Evolutionary conservation across 2,329 filamentous ascomycete species (phyloP).

Genomic region (Dothiorella sarmentorum): DNA sequence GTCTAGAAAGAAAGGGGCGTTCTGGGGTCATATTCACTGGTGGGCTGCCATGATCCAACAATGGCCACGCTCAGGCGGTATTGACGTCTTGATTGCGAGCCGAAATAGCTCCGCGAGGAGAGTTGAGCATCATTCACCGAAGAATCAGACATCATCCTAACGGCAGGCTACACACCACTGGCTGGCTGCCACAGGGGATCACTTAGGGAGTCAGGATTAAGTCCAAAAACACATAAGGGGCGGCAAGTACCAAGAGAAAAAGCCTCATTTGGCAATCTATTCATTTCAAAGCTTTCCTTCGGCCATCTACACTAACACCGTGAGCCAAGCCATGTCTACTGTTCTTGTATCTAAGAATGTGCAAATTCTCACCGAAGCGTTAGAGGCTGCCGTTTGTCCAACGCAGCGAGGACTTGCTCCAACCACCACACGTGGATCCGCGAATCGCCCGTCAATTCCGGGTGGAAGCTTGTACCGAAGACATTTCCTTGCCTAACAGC

Average conservation of each 20-base stretch:
- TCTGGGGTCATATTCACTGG: not conserved
- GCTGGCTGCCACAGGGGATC: not conserved
- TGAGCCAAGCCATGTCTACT: not conserved
- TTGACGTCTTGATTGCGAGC: not conserved
- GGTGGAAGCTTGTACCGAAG: conserved; percentile 93
- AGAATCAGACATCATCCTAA: not conserved
- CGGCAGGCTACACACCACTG: not conserved
- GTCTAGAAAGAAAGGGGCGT: not conserved
- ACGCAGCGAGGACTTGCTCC: conserved; percentile 55
- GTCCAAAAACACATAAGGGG: not conserved
- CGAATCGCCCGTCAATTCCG: conserved; percentile 82
- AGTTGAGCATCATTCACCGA: not conserved
- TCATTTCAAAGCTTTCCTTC: not conserved
- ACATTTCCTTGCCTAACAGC: conserved; percentile 89
- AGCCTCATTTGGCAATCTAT: conserved; percentile 3
- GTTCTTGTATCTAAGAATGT: not conserved
- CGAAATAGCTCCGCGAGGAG: not conserved
- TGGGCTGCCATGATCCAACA: not conserved
- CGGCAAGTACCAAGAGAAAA: not conserved
- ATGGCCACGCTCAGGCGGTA: not conserved
- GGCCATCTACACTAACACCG: not conserved
- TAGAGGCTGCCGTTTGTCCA: conserved; percentile 20
- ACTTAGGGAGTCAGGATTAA: not conserved
- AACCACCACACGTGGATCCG: conserved; percentile 96
- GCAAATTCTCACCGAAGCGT: not conserved